Evolutionary conservation across 2,329 filamentous ascomycete species (phyloP).

Genomic region (Cladorrhinum sp.): DNA sequence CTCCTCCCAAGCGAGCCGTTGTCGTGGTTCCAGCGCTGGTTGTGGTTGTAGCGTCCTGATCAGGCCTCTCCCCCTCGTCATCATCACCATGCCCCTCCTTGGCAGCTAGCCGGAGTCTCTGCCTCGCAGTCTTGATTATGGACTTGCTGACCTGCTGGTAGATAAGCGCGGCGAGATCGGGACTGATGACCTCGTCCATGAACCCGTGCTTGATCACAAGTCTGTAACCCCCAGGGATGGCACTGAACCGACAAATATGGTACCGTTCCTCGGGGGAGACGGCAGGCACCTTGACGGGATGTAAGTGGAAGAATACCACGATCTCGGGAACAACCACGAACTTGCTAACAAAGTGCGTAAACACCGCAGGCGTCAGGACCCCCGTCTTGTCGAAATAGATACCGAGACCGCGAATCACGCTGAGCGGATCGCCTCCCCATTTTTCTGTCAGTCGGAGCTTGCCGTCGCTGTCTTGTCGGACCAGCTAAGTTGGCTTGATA

Average conservation of each 20-base stretch:
- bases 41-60: background rate
- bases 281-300: slow-evolving; percentile 58
- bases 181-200: slow-evolving; percentile 67
- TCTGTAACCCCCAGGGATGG: slow-evolving; percentile 62
- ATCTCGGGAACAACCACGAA: slow-evolving; percentile 66
- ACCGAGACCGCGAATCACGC: slow-evolving; percentile 56
- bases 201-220: slow-evolving; percentile 70
- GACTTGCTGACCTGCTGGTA: slow-evolving; percentile 45
- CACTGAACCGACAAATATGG: slow-evolving; percentile 39
- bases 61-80: background rate
- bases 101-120: slow-evolving; percentile 18
- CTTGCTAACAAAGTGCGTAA: slow-evolving; percentile 70
- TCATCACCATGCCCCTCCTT: slow-evolving; percentile 35
- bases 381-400: slow-evolving; percentile 80
- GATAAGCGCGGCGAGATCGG: slow-evolving; percentile 58
- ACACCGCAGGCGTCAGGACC: slow-evolving; percentile 56
- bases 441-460: slow-evolving; percentile 22
- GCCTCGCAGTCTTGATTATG: slow-evolving; percentile 15
- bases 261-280: slow-evolving; percentile 50
- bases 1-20: background rate
- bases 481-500: slow-evolving; percentile 46
- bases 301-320: slow-evolving; percentile 72
- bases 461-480: slow-evolving; percentile 20
- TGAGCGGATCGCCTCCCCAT: slow-evolving; percentile 43
- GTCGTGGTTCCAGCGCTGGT: background rate